Percentiles rank a stretch among this genome's conserved stretches.
phyloP scores from a whole-genome alignment of 495 filamentous ascomycete genomes.

The Pyronema omphalodes region DNA sequence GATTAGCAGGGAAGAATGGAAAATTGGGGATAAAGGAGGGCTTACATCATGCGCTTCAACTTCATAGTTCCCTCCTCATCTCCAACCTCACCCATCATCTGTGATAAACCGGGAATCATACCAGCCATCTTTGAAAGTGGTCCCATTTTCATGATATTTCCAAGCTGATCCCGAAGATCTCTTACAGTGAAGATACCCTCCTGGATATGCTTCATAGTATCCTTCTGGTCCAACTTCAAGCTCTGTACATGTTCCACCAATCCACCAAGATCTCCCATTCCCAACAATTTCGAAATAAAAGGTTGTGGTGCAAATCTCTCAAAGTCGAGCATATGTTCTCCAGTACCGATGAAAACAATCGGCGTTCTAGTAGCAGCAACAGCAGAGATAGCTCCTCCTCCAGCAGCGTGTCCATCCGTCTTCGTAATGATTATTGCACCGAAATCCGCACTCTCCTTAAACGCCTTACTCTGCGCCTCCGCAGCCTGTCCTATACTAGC shows the following conservation, averaged over 20 bases:
- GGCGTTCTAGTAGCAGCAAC: constrained; percentile 92
- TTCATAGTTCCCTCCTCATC: constrained; percentile 87
- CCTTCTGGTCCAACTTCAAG: constrained; percentile 93
- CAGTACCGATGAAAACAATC: constrained; percentile 93
- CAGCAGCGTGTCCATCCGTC: constrained; percentile 86
- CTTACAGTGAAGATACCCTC: constrained; percentile 92
- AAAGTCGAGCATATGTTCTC: constrained; percentile 89
- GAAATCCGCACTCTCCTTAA: constrained; percentile 95
- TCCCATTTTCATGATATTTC: constrained; percentile 99
- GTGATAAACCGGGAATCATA: constrained; percentile 90
- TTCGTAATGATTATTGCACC: constrained; percentile 98
- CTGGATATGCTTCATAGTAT: constrained; percentile 95
- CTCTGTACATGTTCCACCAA: constrained; percentile 92
- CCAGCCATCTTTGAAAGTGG: constrained; percentile 92
- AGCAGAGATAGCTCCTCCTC: constrained; percentile 94
- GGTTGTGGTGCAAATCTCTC: constrained; percentile 81
- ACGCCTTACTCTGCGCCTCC: constrained; percentile 83
- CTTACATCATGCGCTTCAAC: constrained; percentile 75
- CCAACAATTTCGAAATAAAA: constrained; percentile 78
- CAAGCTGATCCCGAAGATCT: constrained; percentile 85
- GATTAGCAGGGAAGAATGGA: not conserved
- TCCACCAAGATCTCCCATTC: constrained; percentile 94
- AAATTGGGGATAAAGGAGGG: not conserved
- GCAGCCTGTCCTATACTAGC: constrained; percentile 90
- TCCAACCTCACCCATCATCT: constrained; percentile 86